Evolutionary conservation across 1,139 yeast species (phyloP).

Genomic region (Candida labiduridarum): DNA sequence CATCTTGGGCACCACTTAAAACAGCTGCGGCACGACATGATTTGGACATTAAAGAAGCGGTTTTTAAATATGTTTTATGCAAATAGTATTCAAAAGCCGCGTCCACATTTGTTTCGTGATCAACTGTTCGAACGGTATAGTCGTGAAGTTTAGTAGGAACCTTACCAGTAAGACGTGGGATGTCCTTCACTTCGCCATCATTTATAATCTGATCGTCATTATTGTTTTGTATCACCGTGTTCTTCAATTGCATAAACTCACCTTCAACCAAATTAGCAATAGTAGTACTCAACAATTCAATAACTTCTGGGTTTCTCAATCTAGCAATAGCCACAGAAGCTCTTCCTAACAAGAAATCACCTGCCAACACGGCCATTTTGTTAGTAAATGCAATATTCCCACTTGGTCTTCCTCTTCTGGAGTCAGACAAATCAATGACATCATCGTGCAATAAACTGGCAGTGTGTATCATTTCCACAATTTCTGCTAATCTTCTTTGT

Average conservation of each 20-base stretch:
- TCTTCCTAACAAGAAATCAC: slow-evolving; percentile 91
- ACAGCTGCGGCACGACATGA: slow-evolving; percentile 94
- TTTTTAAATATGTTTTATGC: slow-evolving; percentile 92
- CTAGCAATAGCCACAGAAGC: slow-evolving; percentile 96
- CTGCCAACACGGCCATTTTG: slow-evolving; percentile 97
- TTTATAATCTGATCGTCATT: slow-evolving; percentile 48
- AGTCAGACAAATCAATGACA: slow-evolving; percentile 90
- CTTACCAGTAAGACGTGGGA: slow-evolving; percentile 67
- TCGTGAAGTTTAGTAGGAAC: slow-evolving; percentile 63
- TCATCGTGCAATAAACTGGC: slow-evolving; percentile 97
- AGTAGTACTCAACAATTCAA: slow-evolving; percentile 90
- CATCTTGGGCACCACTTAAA: slow-evolving; percentile 77
- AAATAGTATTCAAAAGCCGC: slow-evolving; percentile 94
- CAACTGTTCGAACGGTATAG: slow-evolving; percentile 54
- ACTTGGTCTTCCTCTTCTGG: slow-evolving; percentile 86
- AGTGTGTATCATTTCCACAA: slow-evolving; percentile 97
- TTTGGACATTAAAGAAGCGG: slow-evolving; percentile 95
- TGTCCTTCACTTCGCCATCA: slow-evolving; percentile 49
- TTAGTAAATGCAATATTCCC: slow-evolving; percentile 94
- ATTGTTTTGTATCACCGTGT: slow-evolving; percentile 65
- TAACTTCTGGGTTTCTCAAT: slow-evolving; percentile 93
- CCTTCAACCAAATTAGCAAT: slow-evolving; percentile 98
- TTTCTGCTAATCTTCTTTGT: slow-evolving; percentile 93
- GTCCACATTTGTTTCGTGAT: slow-evolving; percentile 70
- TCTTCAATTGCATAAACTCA: slow-evolving; percentile 96